Base-by-base conservation (phyloP, 139 green algal species). In the Micromonas pusilla region DNA sequence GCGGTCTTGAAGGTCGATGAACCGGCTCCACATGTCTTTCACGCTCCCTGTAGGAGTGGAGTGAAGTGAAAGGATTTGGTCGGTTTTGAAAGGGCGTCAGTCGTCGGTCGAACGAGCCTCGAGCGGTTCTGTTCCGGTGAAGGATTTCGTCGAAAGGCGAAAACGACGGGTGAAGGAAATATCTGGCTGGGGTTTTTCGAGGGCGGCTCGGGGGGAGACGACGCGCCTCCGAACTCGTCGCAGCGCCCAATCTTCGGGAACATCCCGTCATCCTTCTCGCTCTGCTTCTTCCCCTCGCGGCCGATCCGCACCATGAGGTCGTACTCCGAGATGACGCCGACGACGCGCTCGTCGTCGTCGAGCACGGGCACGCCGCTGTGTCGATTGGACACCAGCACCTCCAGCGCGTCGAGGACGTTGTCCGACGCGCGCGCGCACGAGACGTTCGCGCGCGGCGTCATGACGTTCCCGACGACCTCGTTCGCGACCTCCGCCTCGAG, bases 391-490 rank as follows among this genome's bases (percentile, higher is more conserved):
- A 73, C 66, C 31, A 73, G 33, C 0, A 73, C 9, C 32, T 73
- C 38, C 66, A 73, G 36, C 31, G 66, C 66, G n/a, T 73, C 66
- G 20, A 73, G 33, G n/a, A 73, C 66, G n/a, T n/a, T n/a, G n/a
- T n/a, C n/a, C n/a, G 26, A 52, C 66, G 66, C 66, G 66, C 32
- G 4, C 20, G 60, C 25, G 9, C 60, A 23, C 20, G 32, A 9
- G 13, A 4, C 13, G 13, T 34, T 9, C 60, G 32, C 60, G 13
- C 60, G 9, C 4, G 60, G 32, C 60, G 60, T 67, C 60, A 67
- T 67, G 13, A 67, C 60, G 60, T n/a, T 67, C 19, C 60, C 25
- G 30, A 67, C 60, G 60, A 67, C 60, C 25, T 67, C 60, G 60
- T 4, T 4, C 25, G 30, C 32, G 60, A 67, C 60, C 4, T 34